Conservation (phyloP, 805 yeast species). For the Candida ascalaphidarum region DNA sequence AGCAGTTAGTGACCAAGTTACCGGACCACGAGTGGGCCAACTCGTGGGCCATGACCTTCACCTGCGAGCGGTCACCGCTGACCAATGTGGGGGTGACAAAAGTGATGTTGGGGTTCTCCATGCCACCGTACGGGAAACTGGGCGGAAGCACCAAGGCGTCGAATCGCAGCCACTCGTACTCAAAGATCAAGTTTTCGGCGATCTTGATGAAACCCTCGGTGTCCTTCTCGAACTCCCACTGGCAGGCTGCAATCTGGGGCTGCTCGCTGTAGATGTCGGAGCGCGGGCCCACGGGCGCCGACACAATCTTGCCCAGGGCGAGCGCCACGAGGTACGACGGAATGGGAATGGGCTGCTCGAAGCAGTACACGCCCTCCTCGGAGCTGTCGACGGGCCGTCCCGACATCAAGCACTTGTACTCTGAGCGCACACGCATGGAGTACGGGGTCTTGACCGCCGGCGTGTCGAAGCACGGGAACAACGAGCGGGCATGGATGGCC, state of each 20-base stretch:
- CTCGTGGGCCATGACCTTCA: conserved; percentile 27
- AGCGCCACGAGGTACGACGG: conserved; percentile 26
- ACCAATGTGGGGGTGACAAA: conserved; percentile 27
- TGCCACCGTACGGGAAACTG: conserved; percentile 30
- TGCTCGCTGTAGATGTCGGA: conserved; percentile 21
- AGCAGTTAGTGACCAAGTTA: conserved; percentile 25
- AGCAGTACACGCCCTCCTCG: conserved; percentile 9
- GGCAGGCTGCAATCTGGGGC: conserved; percentile 16
- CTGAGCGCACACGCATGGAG: conserved; percentile 16
- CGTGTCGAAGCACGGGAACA: conserved; percentile 30
- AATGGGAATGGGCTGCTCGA: conserved; percentile 26
- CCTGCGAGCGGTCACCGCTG: conserved; percentile 25
- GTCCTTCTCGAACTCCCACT: conserved; percentile 28
- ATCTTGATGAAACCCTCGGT: conserved; percentile 25
- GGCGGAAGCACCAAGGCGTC: conserved; percentile 26
- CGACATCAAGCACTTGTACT: conserved; percentile 18
- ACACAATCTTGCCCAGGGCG: conserved; percentile 22
- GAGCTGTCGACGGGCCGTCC: conserved; percentile 14
- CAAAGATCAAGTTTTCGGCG: conserved; percentile 24
- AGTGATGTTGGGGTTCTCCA: conserved; percentile 29
- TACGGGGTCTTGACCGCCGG: conserved; percentile 23
- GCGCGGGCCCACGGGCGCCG: conserved; percentile 25
- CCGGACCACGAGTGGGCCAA: conserved; percentile 33
- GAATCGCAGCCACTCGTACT: conserved; percentile 25
- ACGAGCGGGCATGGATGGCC: conserved; percentile 26